Conservation (phyloP, 352 stramenopile species). For the Pythium biforme region DNA sequence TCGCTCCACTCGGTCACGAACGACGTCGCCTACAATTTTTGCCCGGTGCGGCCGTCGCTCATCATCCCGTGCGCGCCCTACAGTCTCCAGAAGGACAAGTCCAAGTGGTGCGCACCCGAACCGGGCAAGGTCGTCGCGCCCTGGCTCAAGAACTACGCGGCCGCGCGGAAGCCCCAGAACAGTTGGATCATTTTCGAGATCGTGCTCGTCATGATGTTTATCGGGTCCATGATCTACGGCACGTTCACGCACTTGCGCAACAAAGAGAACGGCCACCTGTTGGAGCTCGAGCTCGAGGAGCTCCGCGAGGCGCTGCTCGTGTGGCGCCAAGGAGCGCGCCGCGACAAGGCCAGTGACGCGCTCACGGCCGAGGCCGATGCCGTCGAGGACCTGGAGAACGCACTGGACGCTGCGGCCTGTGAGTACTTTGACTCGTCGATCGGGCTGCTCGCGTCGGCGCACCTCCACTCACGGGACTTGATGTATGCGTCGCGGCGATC, state of each 20-base stretch:
- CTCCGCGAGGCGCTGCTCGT: constrained; percentile 18
- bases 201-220: constrained; percentile 47
- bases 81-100: constrained; percentile 30
- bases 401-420: constrained; percentile 46
- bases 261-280: constrained; percentile 13
- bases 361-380: constrained; percentile 8
- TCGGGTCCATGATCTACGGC: constrained; percentile 29
- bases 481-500: constrained; percentile 5
- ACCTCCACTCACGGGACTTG: constrained; percentile 11
- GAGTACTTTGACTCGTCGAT: constrained; percentile 62
- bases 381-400: constrained; percentile 27
- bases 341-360: constrained; percentile 14
- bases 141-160: constrained; percentile 57
- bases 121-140: constrained; percentile 36
- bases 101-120: constrained; percentile 39
- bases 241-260: constrained; percentile 8
- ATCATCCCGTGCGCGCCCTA: constrained; percentile 63
- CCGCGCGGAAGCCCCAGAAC: constrained; percentile 47
- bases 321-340: constrained; percentile 2
- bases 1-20: constrained; percentile 46
- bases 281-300: constrained; percentile 10
- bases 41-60: constrained; percentile 44
- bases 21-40: constrained; percentile 51
- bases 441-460: constrained; percentile 49
- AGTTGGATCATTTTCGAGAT: constrained; percentile 61